Evolutionary conservation across 495 filamentous ascomycete species (phyloP).

Genomic region (Ascobolus immersus): DNA sequence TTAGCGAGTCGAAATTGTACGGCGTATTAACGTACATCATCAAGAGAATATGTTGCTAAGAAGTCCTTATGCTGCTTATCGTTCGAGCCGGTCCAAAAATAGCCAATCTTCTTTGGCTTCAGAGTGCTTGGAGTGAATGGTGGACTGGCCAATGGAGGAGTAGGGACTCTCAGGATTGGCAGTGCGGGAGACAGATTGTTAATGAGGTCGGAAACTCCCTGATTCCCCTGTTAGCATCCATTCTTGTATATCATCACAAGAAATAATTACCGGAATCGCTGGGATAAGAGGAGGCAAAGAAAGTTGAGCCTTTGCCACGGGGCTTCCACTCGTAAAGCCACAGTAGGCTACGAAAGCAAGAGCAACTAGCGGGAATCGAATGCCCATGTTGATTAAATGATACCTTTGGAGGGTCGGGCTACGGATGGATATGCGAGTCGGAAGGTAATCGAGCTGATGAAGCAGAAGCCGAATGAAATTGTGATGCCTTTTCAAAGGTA

Average conservation of each 20-base stretch:
- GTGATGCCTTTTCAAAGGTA: no score
- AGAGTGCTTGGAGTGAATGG: constrained; percentile 29
- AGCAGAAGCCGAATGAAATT: no score
- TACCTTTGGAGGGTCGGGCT: no score
- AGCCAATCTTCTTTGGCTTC: constrained; percentile 40
- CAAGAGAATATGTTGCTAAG: constrained; percentile 32
- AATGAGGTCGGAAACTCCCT: constrained; percentile 31
- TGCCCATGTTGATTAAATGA: no score
- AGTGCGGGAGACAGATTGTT: constrained; percentile 25
- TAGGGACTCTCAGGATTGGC: constrained; percentile 33
- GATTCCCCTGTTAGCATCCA: constrained; percentile 13
- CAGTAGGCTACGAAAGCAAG: no score
- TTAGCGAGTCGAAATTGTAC: no score
- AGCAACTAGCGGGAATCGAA: no score
- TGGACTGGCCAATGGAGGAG: constrained; percentile 28
- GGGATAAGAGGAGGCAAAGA: constrained; percentile 31
- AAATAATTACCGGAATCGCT: constrained; percentile 12
- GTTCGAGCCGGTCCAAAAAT: constrained; percentile 35
- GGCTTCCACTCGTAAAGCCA: no score
- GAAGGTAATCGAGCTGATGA: no score
- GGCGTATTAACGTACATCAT: no score
- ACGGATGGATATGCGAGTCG: no score
- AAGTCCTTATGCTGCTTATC: constrained; percentile 38
- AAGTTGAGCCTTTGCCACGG: constrained; percentile 13
- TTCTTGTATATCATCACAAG: neutral